Evolutionary conservation across 2,329 filamentous ascomycete species (phyloP), one percentile per base, ranked within the genome.

Genomic region (Fusarium agapanthi): DNA sequence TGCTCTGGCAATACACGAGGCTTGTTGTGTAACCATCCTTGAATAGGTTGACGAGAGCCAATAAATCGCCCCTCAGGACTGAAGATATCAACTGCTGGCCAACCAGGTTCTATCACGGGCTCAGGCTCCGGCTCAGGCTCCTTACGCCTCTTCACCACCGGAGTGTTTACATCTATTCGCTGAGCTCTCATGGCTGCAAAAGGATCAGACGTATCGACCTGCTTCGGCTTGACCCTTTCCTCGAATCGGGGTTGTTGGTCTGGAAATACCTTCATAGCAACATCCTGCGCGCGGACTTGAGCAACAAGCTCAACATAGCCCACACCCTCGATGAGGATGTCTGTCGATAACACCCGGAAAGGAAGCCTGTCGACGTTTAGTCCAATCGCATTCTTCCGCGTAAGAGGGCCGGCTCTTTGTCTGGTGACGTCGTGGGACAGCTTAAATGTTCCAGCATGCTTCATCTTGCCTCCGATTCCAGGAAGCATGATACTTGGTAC

Each of bases 281-380:
- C 50, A 65, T 87, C 84, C 77, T 82, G 88, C 22, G 86, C 88
- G 56, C 95, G 89, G 15, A 97, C 89, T 82, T 99, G 95, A 7
- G 91, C 91, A 2, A 91, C 91, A 44, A 99, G 81, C 82, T 99
- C 96, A 6, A 99, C 88, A 93, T 97, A 99, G 13, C 96, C 96
- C 32, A 95, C 92, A 5, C 96, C 95, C 80, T 98, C 95, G 55
- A 99, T 90, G 20, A 99, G 84, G 30, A 99, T 90, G 79, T 99
- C 97, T 1, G 92, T 88, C 14, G 92, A 90, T 67, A 96, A 87
- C 5, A 98, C 90, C 20, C 89, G 88, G 81, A 95, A 99, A 0
- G 95, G 94, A 9, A 98, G 84, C 22, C 86, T 84, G 5, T 93
- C 90, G 1, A 92, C 87, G 62, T 88, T 90, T 50, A 91, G 84